These are phyloP conservation scores for Sporothrix luriei DNA, from an alignment of 2,329 filamentous ascomycete species.

Conservation along the genomic window DNA sequence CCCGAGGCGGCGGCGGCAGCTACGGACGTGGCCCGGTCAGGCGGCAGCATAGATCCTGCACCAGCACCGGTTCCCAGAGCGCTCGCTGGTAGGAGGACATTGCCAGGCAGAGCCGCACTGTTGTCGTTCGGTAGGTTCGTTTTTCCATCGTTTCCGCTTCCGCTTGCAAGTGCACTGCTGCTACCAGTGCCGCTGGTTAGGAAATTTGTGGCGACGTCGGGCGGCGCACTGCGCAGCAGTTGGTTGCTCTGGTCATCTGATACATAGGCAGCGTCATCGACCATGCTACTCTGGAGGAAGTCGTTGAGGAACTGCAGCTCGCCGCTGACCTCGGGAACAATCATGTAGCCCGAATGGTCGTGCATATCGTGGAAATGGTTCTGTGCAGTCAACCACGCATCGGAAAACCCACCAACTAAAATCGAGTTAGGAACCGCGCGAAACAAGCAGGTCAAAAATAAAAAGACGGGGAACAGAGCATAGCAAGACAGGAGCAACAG, in stretches of 20 bases:
- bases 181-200: slow-evolving; percentile 43
- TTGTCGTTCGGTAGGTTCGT: not conserved
- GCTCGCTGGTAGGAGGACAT: slow-evolving; percentile 42
- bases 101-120: slow-evolving; percentile 36
- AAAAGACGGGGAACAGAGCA: slow-evolving; percentile 64
- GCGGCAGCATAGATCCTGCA: slow-evolving; percentile 61
- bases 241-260: slow-evolving; percentile 63
- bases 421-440: slow-evolving; percentile 2
- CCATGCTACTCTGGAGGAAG: slow-evolving; percentile 86
- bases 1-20: slow-evolving; percentile 7
- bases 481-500: slow-evolving; percentile 9
- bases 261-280: slow-evolving; percentile 77
- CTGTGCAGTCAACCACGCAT: slow-evolving; percentile 77
- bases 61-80: slow-evolving; percentile 41
- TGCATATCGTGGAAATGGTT: slow-evolving; percentile 94
- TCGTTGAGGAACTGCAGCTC: slow-evolving; percentile 97
- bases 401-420: slow-evolving; percentile 75
- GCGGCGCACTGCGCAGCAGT: slow-evolving; percentile 48
- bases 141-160: slow-evolving; percentile 42
- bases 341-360: slow-evolving; percentile 92
- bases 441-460: slow-evolving; percentile 57
- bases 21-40: slow-evolving; percentile 42
- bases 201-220: slow-evolving; percentile 55
- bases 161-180: not conserved
- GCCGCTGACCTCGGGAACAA: slow-evolving; percentile 86